A percentile compares a stretch with the other conserved stretches of the same genome.
Evolutionary conservation across 1,284 basidiomycete genomes (phyloP).

Genomic region (Athelia psychrophila): DNA sequence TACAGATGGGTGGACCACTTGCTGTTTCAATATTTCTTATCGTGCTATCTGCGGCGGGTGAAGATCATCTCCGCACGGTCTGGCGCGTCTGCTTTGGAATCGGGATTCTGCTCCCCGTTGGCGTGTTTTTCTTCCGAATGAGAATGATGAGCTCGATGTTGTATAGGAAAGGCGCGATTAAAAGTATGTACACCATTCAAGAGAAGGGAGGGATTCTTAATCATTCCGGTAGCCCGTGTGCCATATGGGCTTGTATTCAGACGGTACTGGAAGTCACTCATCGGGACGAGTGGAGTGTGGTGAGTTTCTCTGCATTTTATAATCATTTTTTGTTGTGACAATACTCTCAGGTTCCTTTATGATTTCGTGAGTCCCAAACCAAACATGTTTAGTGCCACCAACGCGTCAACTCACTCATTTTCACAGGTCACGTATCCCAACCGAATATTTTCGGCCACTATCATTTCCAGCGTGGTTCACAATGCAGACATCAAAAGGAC

Average conservation of each 20-base stretch:
- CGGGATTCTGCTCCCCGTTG: slow-evolving; percentile 64
- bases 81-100: slow-evolving; percentile 79
- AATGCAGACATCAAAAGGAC: slow-evolving; percentile 51
- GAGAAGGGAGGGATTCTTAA: slow-evolving; percentile 3
- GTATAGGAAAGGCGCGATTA: slow-evolving; percentile 65
- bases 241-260: slow-evolving; percentile 65
- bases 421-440: slow-evolving; percentile 67
- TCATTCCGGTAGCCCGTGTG: slow-evolving; percentile 42
- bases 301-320: slow-evolving; percentile 21
- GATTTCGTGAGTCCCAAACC: slow-evolving; percentile 50
- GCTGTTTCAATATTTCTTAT: slow-evolving; percentile 73
- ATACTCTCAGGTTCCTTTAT: slow-evolving; percentile 60
- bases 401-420: neutral
- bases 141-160: slow-evolving; percentile 69
- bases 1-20: slow-evolving; percentile 64
- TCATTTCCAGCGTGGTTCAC: slow-evolving; percentile 60
- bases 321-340: neutral
- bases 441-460: slow-evolving; percentile 62
- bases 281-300: slow-evolving; percentile 74
- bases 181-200: slow-evolving; percentile 31
- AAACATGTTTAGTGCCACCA: neutral
- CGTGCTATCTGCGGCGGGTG: slow-evolving; percentile 64
- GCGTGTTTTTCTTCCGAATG: slow-evolving; percentile 71
- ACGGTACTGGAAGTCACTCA: slow-evolving; percentile 66
- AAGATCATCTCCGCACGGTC: slow-evolving; percentile 62